Evolutionary conservation across 1,284 basidiomycete genomes (phyloP).

Genomic region (Puccinia sorghi): DNA sequence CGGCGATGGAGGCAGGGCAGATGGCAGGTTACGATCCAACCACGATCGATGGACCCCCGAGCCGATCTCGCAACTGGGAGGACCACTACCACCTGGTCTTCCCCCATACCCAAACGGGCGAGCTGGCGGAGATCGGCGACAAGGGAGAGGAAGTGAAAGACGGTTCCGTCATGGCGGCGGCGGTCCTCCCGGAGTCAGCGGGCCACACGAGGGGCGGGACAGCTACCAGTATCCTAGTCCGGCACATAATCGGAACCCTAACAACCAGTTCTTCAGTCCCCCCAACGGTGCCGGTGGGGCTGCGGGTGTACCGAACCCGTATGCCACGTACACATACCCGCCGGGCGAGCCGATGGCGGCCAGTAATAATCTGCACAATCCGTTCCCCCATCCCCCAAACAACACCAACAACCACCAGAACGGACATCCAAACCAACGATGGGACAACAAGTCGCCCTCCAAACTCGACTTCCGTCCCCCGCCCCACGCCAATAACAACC

Average conservation of each 20-base stretch:
- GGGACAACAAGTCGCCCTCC: background rate
- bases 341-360: background rate
- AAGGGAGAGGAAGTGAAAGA: constrained; percentile 16
- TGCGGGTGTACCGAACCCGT: background rate
- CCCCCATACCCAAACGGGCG: constrained; percentile 2
- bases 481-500: background rate
- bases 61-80: constrained; percentile 3
- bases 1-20: constrained; percentile 14
- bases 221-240: constrained; percentile 8
- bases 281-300: background rate
- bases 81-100: background rate
- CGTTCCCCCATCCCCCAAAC: background rate
- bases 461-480: background rate
- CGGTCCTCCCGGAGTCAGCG: background rate
- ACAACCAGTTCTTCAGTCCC: constrained; percentile 2
- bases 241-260: background rate
- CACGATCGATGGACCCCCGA: constrained; percentile 32
- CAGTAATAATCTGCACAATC: background rate
- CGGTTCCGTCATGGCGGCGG: constrained; percentile 15
- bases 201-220: background rate
- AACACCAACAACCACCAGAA: constrained; percentile 10
- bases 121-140: background rate
- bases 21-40: constrained; percentile 1
- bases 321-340: background rate
- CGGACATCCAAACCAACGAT: background rate